These are phyloP conservation scores for Phaseolus lunatus DNA, from an alignment of 306 rosid species.

Conservation along the genomic window DNA sequence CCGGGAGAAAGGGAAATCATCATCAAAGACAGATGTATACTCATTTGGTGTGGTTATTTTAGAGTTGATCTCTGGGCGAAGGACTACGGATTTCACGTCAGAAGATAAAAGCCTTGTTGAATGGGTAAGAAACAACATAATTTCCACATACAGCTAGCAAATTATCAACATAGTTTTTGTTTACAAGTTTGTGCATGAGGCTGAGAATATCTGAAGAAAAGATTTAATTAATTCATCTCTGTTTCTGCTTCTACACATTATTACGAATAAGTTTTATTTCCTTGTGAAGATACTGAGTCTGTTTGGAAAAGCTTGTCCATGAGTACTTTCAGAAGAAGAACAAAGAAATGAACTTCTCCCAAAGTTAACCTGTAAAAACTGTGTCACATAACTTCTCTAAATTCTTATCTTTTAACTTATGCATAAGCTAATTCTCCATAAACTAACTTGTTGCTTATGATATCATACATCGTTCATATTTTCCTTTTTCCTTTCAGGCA, in stretches of 20 bases:
- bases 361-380: too few species aligned
- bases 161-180: background rate
- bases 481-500: conserved; percentile 43
- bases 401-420: too few species aligned
- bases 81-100: conserved; percentile 34
- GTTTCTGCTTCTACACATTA: background rate
- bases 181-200: background rate
- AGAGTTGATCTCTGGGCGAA: conserved; percentile 58
- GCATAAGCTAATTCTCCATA: too few species aligned
- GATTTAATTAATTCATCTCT: background rate
- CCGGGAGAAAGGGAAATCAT: conserved; percentile 45
- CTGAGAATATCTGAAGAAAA: conserved; percentile 3
- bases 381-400: too few species aligned
- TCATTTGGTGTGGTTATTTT: conserved; percentile 57
- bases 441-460: conserved; percentile 2
- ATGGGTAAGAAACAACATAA: conserved; percentile 49
- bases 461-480: conserved; percentile 1
- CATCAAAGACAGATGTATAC: conserved; percentile 54
- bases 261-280: background rate
- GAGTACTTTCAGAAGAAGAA: too few species aligned
- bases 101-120: conserved; percentile 51
- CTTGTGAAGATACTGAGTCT: background rate
- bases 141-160: background rate
- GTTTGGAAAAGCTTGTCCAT: too few species aligned
- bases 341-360: too few species aligned